These are phyloP conservation scores for Cylindrodendrum hubeiense DNA, from an alignment of 2,329 filamentous ascomycete species.

Conservation along the genomic window DNA sequence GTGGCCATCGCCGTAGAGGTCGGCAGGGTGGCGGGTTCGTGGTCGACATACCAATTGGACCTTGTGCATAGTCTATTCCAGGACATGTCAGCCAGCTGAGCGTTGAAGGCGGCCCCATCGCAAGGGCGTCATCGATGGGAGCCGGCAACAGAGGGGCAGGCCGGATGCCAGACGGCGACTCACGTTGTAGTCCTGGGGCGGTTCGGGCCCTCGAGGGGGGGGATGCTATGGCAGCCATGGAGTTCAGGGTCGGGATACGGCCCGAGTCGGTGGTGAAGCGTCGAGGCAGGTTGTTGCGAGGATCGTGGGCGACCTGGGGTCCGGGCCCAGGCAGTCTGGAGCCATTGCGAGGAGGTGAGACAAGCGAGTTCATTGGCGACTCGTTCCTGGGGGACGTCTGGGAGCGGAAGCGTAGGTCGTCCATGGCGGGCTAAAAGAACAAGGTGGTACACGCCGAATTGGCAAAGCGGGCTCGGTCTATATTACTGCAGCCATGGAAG, in stretches of 20 bases:
- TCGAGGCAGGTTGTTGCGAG: constrained; percentile 83
- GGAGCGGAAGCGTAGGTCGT: constrained; percentile 82
- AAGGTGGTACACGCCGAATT: constrained; percentile 56
- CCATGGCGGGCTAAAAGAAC: constrained; percentile 66
- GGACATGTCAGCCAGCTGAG: constrained; percentile 38
- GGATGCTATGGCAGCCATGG: constrained; percentile 59
- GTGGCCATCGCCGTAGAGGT: constrained; percentile 4
- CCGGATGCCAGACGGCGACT: constrained; percentile 37
- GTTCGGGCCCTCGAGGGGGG: constrained; percentile 62
- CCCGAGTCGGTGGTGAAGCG: constrained; percentile 95
- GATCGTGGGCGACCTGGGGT: constrained; percentile 71
- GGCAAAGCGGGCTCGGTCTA: constrained; percentile 48
- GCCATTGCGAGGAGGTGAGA: constrained; percentile 79
- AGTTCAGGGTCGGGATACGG: constrained; percentile 80
- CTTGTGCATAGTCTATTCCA: constrained; percentile 72
- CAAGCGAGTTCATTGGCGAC: constrained; percentile 78
- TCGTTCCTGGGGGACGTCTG: constrained; percentile 85
- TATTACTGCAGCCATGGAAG: constrained; percentile 53
- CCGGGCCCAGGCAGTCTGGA: constrained; percentile 72
- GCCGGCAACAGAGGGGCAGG: not conserved
- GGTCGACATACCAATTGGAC: constrained; percentile 78
- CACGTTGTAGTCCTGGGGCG: constrained; percentile 62
- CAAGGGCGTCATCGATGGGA: not conserved
- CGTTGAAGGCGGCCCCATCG: not conserved
- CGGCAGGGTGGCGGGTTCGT: constrained; percentile 10